phyloP scores from a whole-genome alignment of 192 early-diverging fungal species.

The Coemansia sp. region DNA sequence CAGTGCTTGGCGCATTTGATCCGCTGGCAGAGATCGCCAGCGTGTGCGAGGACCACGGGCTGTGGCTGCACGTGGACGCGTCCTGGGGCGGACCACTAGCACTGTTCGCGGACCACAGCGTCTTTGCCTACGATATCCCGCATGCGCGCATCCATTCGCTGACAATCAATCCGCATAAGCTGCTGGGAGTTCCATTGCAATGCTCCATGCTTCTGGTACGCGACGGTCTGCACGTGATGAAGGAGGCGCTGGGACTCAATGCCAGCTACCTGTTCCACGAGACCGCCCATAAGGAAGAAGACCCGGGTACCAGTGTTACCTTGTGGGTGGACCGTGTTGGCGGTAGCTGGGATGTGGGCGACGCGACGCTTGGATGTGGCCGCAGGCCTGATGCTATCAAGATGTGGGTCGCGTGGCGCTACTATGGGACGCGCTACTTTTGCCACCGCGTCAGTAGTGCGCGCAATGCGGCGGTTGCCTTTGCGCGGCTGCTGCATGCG shows the following conservation, averaged over 20 bases:
- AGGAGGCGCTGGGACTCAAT: slow-evolving; percentile 60
- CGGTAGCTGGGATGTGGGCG: slow-evolving; percentile 60
- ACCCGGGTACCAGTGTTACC: slow-evolving; percentile 41
- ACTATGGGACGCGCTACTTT: slow-evolving; percentile 67
- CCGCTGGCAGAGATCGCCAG: slow-evolving; percentile 59
- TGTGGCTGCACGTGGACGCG: slow-evolving; percentile 80
- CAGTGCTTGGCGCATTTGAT: slow-evolving; percentile 81
- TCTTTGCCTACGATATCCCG: slow-evolving; percentile 8
- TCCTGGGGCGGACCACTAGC: slow-evolving; percentile 74
- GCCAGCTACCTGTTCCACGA: slow-evolving; percentile 71
- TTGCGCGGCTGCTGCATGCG: slow-evolving; percentile 42
- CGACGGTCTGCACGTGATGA: slow-evolving; percentile 57
- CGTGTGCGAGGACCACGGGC: slow-evolving; percentile 60
- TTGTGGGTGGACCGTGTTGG: slow-evolving; percentile 25
- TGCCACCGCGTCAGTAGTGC: slow-evolving; percentile 60
- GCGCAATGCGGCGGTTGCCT: slow-evolving; percentile 51
- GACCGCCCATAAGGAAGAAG: too few species aligned
- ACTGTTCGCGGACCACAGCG: slow-evolving; percentile 58
- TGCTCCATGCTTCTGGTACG: slow-evolving; percentile 72
- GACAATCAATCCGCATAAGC: slow-evolving; percentile 80
- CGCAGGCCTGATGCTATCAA: slow-evolving; percentile 77
- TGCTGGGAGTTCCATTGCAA: slow-evolving; percentile 75
- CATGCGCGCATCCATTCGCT: slow-evolving; percentile 60
- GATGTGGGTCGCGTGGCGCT: slow-evolving; percentile 76
- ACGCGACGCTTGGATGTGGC: slow-evolving; percentile 78